A percentile compares a stretch with the other conserved stretches of the same genome.
Evolutionary conservation across 345 rosid species (phyloP).

Genomic region (Eucalyptus albens): DNA sequence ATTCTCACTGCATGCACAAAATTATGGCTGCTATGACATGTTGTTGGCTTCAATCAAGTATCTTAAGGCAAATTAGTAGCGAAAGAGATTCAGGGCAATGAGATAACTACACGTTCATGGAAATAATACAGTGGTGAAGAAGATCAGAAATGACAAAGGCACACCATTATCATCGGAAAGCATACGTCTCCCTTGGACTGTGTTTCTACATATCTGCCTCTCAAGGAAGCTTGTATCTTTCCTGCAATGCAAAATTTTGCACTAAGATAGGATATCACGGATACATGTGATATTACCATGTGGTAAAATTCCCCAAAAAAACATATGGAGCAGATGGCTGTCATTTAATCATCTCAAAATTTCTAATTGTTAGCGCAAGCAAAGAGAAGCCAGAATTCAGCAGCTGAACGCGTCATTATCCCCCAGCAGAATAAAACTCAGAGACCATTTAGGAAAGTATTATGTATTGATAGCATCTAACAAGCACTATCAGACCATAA

Average conservation of each 20-base stretch:
- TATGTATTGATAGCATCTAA: not conserved
- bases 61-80: not conserved
- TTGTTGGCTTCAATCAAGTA: not conserved
- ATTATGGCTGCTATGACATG: not conserved
- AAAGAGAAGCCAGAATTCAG: not conserved
- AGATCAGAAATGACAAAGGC: not conserved
- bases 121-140: not conserved
- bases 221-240: slow-evolving; percentile 37
- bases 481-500: not conserved
- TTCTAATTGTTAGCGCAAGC: not conserved
- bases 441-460: not conserved
- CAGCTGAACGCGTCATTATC: not conserved
- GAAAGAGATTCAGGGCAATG: not conserved
- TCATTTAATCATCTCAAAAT: not conserved
- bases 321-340: not conserved
- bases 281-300: not conserved
- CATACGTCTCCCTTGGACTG: slow-evolving; percentile 77
- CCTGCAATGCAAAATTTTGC: slow-evolving; percentile 19
- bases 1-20: not conserved
- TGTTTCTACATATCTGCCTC: slow-evolving; percentile 44
- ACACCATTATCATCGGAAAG: slow-evolving; percentile 79
- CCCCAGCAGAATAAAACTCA: not conserved
- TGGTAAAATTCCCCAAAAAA: not conserved
- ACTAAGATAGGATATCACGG: not conserved
- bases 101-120: not conserved